Evolutionary conservation across 2,329 filamentous ascomycete genomes (phyloP), one percentile per base, ranked within the genome.

Genomic region (Emmonsia crescens): DNA sequence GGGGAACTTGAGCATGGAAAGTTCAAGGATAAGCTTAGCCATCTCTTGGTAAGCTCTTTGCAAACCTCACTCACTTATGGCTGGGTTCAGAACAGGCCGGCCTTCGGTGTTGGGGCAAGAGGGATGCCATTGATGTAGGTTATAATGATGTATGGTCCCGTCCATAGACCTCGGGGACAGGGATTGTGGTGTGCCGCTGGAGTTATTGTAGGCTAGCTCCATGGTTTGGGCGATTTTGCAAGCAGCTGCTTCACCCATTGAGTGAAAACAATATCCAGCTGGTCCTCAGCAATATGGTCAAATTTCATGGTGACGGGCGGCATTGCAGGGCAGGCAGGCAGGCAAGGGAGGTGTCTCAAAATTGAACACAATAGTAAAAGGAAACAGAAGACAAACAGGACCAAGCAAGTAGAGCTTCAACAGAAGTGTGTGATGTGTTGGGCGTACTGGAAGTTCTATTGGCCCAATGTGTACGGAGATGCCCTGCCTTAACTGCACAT

Each of bases 111-210:
- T 59, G 21, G 65, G 19, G 61, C 65, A 29, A 73, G 61, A 29
- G 54, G 51, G 38, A 63, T 66, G 27, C 67, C 69, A 52, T 70
- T 66, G 29, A 72, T 59, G 60, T 68, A 68, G 51, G 24, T 27
- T 63, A 69, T 69, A 16, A 71, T 64, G 46, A 71, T 69, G 57
- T 69, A 71, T n/a, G 68, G 69, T 1, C 69, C 69, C 12, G 69
- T 63, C 67, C 66, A 24, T 66, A 60, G 4, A 70, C 64, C 16
- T 64, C 64, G 2, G 67, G 69, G 51, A 70, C 61, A 61, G 69
- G 70, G 33, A 72, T 67, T 21, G 61, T 21, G 6, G 67, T 72
- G 29, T 70, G 60, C 38, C 66, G 62, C 31, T 60, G 62, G 42
- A 74, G 48, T 38, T 69, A 74, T 49, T 62, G 44, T 63, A 72